Percentiles rank a stretch among this genome's conserved stretches.
Conservation (phyloP, 2,329 filamentous ascomycete genomes). For the Mycosphaerella arachidis region DNA sequence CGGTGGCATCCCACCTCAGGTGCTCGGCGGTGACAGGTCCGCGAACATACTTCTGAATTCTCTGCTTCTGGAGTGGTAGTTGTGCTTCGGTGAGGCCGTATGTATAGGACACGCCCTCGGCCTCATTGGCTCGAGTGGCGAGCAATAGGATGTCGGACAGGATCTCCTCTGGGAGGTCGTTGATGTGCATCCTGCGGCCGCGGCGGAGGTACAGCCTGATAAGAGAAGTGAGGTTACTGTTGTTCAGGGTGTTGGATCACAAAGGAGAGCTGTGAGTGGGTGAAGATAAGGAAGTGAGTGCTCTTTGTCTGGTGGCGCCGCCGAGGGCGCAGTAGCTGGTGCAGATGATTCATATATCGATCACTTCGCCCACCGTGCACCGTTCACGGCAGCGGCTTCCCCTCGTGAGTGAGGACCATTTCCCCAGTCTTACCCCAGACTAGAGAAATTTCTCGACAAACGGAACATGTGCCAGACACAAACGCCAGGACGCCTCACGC, state of each 20-base stretch:
- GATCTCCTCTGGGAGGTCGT: constrained; percentile 50
- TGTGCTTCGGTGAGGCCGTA: constrained; percentile 50
- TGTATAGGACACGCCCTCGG: constrained; percentile 47
- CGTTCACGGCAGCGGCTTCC: neutral
- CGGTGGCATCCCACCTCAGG: constrained; percentile 49
- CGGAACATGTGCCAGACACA: neutral
- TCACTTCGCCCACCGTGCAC: neutral
- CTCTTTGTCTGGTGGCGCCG: neutral
- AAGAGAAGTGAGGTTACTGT: neutral
- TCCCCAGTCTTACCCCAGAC: neutral
- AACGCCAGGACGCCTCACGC: neutral
- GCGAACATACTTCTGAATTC: constrained; percentile 48
- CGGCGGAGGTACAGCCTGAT: neutral
- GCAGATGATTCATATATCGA: neutral
- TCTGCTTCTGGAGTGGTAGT: constrained; percentile 41
- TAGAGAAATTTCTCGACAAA: neutral
- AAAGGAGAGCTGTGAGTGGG: neutral
- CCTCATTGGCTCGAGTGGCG: constrained; percentile 45
- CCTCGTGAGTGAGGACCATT: neutral
- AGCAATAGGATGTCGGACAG: constrained; percentile 49
- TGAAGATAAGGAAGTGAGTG: neutral
- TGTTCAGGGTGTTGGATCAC: neutral
- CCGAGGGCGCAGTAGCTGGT: neutral
- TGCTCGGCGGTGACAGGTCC: constrained; percentile 49
- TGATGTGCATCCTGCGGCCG: constrained; percentile 32